Evolutionary conservation across 495 filamentous ascomycete species (phyloP), one percentile per base, ranked within the genome.

Genomic region (Amniculicola lignicola): DNA sequence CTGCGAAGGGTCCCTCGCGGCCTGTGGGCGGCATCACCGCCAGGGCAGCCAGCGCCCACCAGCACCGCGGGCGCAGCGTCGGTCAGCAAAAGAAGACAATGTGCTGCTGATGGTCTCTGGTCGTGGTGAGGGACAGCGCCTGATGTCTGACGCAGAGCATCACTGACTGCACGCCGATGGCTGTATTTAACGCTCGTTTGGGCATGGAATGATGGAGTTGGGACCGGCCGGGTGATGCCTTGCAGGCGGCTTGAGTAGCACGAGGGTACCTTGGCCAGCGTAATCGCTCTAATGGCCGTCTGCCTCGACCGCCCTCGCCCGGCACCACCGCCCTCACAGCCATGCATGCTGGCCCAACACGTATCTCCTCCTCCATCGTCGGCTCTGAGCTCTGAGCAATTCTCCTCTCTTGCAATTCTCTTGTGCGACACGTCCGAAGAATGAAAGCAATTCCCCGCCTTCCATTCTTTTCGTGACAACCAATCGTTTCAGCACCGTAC

Each of bases 401-500:
- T 46, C 16, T 27, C 42, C 42, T 15, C 21, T 31, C 29, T 16
- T 15, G 12, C n/a, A 9, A n/a, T 31, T 7, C 51, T 5, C 51
- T 9, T 16, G 29, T 19, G 28, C 15, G 28, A 27, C 39, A 15
- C 21, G 19, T 2, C 11, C 14, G 38, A 40, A 24, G 56, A 48
- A 48, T 48, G 39, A 31, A 38, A 19, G 14, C 33, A 60, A 43
- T 33, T 22, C 43, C 23, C 44, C 57, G 35, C 51, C 58, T 33
- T 46, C 51, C 51, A 61, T 61, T 64, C 51, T 52, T 39, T 52
- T 49, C 56, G 56, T 60, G 56, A 57, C 61, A 53, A 23, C 61
- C 61, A 64, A 64, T 64, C 55, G 61, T 64, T 64, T 64, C 61
- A 64, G 51, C 56, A 28, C 27, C 54, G 44, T 31, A 54, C 56